Base-by-base conservation (phyloP, 176 grass and related monocot species). In the Hordeum marinum region DNA sequence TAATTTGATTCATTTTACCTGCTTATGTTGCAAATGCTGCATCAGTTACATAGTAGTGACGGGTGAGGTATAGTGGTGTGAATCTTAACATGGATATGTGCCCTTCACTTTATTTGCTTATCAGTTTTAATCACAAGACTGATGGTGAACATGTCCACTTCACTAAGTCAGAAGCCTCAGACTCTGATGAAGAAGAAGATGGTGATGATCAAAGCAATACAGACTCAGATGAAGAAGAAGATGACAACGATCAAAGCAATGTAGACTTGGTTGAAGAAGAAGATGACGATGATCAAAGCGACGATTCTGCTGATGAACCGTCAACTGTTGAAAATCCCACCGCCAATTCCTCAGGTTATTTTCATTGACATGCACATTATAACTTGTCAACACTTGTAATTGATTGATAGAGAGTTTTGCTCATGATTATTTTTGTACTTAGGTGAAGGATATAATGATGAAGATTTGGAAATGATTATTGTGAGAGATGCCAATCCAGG, bases 91-190 rank as follows among this genome's bases (percentile, higher is more conserved):
- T 48, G 26, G 25, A 74, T 43, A 79, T 72, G 79, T 83, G 31
- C 8, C 66, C 43, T 79, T 64, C 32, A 57, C 32, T 26, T 20
- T 59, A 39, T 66, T 78, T 75, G 32, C 1, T 58, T 43, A 11
- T 84, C 87, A 98, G 96, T 55, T 98, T 95, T 85, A 98, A 98
- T 90, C 93, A 98, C 84, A 98, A 94, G 80, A 98, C 96, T 65
- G 93, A 83, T 76, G 90, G 89, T 23, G 93, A 98, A 79, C 86
- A 95, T 90, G 89, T 95, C 7, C 96, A 98, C 82, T 98, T 95
- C 83, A 76, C 75, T 10, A 87, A 82, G 68, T 78, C 83, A 76
- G 81, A 90, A 20, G 35, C 41, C 17, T 86, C 88, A 26, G 71
- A 83, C 20, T 90, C 91, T 63, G 87, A 95, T 57, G 70, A 41